Conservation (phyloP, 805 yeast species). For the Candida takata region DNA sequence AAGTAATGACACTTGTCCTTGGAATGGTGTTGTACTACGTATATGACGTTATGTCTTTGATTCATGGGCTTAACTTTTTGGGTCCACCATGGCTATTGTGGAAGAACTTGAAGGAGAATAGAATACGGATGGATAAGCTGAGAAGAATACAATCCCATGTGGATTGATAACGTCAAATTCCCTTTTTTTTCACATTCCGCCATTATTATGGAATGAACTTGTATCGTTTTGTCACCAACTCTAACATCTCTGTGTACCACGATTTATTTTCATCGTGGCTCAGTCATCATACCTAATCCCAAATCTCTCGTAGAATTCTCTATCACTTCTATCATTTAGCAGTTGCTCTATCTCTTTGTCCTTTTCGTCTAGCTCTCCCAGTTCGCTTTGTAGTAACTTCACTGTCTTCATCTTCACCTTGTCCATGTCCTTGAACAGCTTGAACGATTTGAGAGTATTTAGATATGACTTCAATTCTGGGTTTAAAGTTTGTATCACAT, state of each 20-base stretch:
- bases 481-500: slow-evolving; percentile 1
- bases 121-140: not conserved
- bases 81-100: slow-evolving; percentile 17
- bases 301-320: too few species aligned
- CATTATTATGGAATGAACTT: too few species aligned
- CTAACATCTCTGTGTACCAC: too few species aligned
- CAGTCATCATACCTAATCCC: too few species aligned
- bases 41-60: slow-evolving; percentile 14
- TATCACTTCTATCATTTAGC: slow-evolving; percentile 1
- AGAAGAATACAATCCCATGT: too few species aligned
- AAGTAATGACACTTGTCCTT: slow-evolving; percentile 8
- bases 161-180: too few species aligned
- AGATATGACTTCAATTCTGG: slow-evolving; percentile 11
- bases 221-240: too few species aligned
- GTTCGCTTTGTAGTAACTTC: slow-evolving; percentile 7
- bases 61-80: slow-evolving; percentile 18
- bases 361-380: slow-evolving; percentile 9
- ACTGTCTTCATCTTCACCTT: slow-evolving; percentile 9
- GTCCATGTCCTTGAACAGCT: slow-evolving; percentile 13
- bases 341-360: slow-evolving; percentile 9
- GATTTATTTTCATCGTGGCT: too few species aligned
- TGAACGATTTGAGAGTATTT: slow-evolving; percentile 8
- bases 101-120: not conserved
- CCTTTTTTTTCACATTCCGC: too few species aligned
- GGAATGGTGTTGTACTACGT: slow-evolving; percentile 20